Conservation (phyloP, 805 yeast species). For the Suhomyces prunicola region DNA sequence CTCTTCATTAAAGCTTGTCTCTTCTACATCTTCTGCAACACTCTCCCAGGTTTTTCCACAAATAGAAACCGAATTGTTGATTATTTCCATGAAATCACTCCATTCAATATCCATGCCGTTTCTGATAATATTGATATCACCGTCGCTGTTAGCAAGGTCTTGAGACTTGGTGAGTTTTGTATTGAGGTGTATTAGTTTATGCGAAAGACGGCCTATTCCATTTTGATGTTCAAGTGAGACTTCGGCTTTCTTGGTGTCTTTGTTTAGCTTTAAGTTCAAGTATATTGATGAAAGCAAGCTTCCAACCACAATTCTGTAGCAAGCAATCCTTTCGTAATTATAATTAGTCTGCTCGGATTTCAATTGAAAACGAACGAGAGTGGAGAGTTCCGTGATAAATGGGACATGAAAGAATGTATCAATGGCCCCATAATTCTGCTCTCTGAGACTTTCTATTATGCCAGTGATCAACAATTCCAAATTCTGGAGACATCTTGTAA, state of each 20-base stretch:
- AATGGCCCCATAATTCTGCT: not conserved
- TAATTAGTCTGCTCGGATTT: not conserved
- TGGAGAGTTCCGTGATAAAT: not conserved
- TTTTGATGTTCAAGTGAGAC: not conserved
- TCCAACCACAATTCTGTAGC: not conserved
- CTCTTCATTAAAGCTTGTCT: not conserved
- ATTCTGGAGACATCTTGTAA: not conserved
- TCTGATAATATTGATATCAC: not conserved
- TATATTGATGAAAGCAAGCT: not conserved
- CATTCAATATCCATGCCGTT: not conserved
- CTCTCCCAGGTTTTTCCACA: not conserved
- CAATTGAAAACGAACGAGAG: not conserved
- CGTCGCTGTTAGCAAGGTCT: not conserved
- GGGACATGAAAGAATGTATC: not conserved
- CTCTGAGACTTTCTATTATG: not conserved
- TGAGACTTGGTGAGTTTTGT: not conserved
- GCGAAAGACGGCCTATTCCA: not conserved
- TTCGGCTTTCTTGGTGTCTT: not conserved
- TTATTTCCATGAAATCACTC: not conserved
- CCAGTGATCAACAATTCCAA: not conserved
- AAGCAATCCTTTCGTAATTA: not conserved
- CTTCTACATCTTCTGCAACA: not conserved
- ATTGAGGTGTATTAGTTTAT: not conserved
- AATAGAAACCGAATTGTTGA: not conserved
- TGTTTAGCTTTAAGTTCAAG: not conserved